Base-by-base conservation (phyloP, 164 flowering plant genomes). In the Echeveria elegans region DNA sequence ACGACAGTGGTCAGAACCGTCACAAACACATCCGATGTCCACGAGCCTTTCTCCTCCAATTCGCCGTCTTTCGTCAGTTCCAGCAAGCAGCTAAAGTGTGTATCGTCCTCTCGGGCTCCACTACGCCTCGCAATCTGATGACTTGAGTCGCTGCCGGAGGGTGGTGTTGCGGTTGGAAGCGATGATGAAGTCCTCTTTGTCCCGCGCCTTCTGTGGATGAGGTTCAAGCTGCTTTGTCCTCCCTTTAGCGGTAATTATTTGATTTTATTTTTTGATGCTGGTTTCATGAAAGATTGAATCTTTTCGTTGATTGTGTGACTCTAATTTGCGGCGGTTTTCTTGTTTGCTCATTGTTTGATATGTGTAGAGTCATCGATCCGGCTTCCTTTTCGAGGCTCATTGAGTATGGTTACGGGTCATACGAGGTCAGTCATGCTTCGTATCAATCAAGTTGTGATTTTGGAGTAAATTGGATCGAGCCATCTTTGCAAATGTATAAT, bases 161-260 rank as follows among this genome's bases (percentile, higher is more conserved):
- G 24, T 14, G 29, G 30, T 10, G 59, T n/a, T n/a, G n/a, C n/a
- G n/a, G n/a, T n/a, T n/a, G n/a, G n/a, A n/a, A n/a, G 59, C 59
- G 1, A 24, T 26, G 28, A 53, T 4, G 59, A 53, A 15, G 1
- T 53, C 29, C 29, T 23, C 28, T 53, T 53, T 24, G 59, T 29
- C 3, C 59, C 59, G 59, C 59, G 59, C 59, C 59, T 24, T 53
- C 59, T 53, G 59, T 53, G 59, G 59, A 53, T 24, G 59, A 53
- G 59, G 59, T 53, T 53, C 59, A 53, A 53, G 59, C 59, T 24
- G 59, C 59, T 12, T 29, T 53, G 59, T 53, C 59, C 59, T 53
- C 59, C 29, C 59, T 53, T 53, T 29, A 53, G 59, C 59, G 24
- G 59, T 53, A 53, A 53, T 48, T 53, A 12, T 53, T 8, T 50